Evolutionary conservation across 257 asterid species (phyloP), one percentile per base, ranked within the genome.

Genomic region (Coffea canephora): DNA sequence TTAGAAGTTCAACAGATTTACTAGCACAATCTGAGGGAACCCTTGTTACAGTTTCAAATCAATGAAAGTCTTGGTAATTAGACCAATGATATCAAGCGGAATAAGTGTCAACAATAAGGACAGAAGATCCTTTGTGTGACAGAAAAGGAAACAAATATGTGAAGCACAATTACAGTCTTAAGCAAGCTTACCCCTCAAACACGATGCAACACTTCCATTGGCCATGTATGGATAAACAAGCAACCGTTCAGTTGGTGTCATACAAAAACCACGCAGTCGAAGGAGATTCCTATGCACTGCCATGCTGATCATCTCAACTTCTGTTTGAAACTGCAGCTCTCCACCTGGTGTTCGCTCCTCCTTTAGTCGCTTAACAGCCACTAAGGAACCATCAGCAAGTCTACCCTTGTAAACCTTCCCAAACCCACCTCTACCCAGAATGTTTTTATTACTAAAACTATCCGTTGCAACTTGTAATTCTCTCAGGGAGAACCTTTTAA

Each of bases 281-380:
- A 88, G 90, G 80, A 88, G 91, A 86, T 88, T 86, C 69, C 89
- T 81, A 49, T 88, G 91, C 39, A 88, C 90, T 3, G 90, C 91
- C 88, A 86, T 86, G 80, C 91, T 88, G 83, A 88, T 88, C 91
- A 88, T 86, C 86, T 88, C 91, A 34, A 88, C 90, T 84, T 88
- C 91, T 23, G 91, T 88, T 83, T 88, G 91, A 75, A 88, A 88
- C 39, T 88, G 91, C 36, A 88, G 84, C 86, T 88, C 91, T n/a
- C 91, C 91, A 41, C 91, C 91, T 15, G 91, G 91, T 0, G 91
- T 88, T 3, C 91, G 86, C 81, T 88, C 91, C 81, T 88, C 91
- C 77, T 88, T 88, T 45, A 88, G 80, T 73, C 91, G 84, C 73
- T 88, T 88, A 43, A 88, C 90, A 78, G 91, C 91, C 66, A 88